Conservation (phyloP, 805 yeast genomes). For the Candida odintsovae region DNA sequence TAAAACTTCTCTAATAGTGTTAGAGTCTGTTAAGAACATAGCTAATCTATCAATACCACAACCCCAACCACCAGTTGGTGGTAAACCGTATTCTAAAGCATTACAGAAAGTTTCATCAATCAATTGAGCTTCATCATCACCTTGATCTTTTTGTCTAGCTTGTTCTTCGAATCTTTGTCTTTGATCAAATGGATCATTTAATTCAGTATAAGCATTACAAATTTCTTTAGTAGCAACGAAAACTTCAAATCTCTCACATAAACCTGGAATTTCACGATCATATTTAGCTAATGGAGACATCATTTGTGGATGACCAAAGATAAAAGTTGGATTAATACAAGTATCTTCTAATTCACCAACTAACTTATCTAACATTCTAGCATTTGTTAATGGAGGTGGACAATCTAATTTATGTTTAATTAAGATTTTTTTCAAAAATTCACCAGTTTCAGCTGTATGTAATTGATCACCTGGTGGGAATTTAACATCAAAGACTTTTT, state of each 20-base stretch:
- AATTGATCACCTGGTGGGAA: slow-evolving; percentile 96
- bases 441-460: slow-evolving; percentile 90
- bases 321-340: slow-evolving; percentile 94
- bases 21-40: slow-evolving; percentile 95
- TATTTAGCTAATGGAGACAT: slow-evolving; percentile 99
- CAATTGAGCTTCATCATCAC: slow-evolving; percentile 98
- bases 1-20: slow-evolving; percentile 95
- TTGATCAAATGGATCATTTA: slow-evolving; percentile 98
- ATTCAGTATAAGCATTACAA: slow-evolving; percentile 96
- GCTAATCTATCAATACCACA: slow-evolving; percentile 98
- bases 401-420: slow-evolving; percentile 81
- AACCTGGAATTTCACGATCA: slow-evolving; percentile 86
- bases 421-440: slow-evolving; percentile 76
- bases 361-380: slow-evolving; percentile 97
- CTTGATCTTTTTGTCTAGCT: slow-evolving; percentile 97
- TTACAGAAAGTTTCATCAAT: slow-evolving; percentile 96
- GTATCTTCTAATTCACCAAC: slow-evolving; percentile 95
- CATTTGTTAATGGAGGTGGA: slow-evolving; percentile 87
- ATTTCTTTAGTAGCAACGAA: slow-evolving; percentile 98
- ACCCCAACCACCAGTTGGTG: slow-evolving; percentile 99
- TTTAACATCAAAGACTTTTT: slow-evolving; percentile 75
- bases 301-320: slow-evolving; percentile 99
- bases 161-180: slow-evolving; percentile 97
- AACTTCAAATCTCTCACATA: slow-evolving; percentile 97
- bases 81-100: slow-evolving; percentile 96